phyloP scores from a whole-genome alignment of 2,329 filamentous ascomycete species.

The Venturiaceae sp. region DNA sequence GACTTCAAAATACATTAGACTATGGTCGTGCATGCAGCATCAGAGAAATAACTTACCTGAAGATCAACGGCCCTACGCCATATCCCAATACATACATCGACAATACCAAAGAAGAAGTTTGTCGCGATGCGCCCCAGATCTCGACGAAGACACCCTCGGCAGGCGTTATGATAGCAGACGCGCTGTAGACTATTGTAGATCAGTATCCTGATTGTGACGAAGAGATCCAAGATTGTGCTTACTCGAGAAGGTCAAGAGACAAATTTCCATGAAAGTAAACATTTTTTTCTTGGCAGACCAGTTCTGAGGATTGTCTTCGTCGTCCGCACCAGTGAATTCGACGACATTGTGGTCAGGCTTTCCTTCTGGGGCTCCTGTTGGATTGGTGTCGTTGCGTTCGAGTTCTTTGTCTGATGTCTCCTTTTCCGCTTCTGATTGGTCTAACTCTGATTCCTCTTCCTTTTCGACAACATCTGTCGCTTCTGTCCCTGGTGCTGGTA shows the following conservation, averaged over 20 bases:
- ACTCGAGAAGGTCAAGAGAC: slow-evolving; percentile 8
- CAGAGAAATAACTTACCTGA: not conserved
- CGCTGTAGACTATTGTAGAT: slow-evolving; percentile 4
- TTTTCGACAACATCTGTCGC: slow-evolving; percentile 1
- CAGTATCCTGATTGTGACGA: not conserved
- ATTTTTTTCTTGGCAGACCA: slow-evolving; percentile 6
- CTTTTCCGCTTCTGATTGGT: not conserved
- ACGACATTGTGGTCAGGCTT: slow-evolving; percentile 3
- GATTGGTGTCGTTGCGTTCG: not conserved
- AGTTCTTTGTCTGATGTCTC: not conserved
- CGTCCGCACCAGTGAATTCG: slow-evolving; percentile 3
- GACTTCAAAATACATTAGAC: not conserved
- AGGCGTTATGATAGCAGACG: not conserved
- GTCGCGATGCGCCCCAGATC: not conserved
- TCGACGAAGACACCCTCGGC: not conserved
- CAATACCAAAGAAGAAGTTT: slow-evolving; percentile 2
- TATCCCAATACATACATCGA: slow-evolving; percentile 9
- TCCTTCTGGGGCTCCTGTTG: not conserved
- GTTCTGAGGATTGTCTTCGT: slow-evolving; percentile 9
- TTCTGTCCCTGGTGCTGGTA: not conserved
- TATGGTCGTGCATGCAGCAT: not conserved
- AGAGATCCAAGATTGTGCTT: not conserved
- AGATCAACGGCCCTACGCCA: not conserved
- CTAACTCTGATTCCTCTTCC: not conserved
- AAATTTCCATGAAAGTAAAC: slow-evolving; percentile 2